These are phyloP conservation scores for Pneumocystis sp. DNA, from an alignment of 1,139 yeast genomes.

Conservation along the genomic window DNA sequence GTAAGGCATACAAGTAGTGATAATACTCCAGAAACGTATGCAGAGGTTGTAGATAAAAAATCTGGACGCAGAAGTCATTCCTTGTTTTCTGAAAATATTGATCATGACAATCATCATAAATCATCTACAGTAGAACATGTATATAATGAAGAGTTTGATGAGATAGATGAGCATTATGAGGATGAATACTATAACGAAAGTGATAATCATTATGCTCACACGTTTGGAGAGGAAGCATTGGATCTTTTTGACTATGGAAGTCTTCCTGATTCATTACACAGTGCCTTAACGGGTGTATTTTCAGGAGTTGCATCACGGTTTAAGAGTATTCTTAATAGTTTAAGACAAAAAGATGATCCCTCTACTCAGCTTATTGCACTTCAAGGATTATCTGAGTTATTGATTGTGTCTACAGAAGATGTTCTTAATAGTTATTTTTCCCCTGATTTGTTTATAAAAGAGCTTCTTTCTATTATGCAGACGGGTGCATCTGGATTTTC, in stretches of 20 bases:
- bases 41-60: background rate
- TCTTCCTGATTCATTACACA: constrained; percentile 6
- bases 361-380: constrained; percentile 30
- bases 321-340: constrained; percentile 19
- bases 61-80: background rate
- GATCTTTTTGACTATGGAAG: constrained; percentile 6
- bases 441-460: constrained; percentile 38
- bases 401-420: constrained; percentile 27
- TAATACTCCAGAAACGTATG: background rate
- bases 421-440: constrained; percentile 34
- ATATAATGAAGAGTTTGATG: background rate
- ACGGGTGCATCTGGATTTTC: constrained; percentile 21
- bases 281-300: constrained; percentile 13
- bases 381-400: constrained; percentile 26
- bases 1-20: background rate
- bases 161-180: background rate
- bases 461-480: constrained; percentile 44
- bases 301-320: constrained; percentile 18
- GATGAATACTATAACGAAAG: background rate
- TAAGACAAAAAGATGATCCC: constrained; percentile 29
- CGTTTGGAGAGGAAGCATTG: constrained; percentile 9
- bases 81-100: background rate
- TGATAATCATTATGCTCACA: background rate
- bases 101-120: background rate
- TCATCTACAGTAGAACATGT: background rate